These are phyloP conservation scores for Schizochytrium sp. DNA, from an alignment of 108 stramenopile species.

Conservation along the genomic window DNA sequence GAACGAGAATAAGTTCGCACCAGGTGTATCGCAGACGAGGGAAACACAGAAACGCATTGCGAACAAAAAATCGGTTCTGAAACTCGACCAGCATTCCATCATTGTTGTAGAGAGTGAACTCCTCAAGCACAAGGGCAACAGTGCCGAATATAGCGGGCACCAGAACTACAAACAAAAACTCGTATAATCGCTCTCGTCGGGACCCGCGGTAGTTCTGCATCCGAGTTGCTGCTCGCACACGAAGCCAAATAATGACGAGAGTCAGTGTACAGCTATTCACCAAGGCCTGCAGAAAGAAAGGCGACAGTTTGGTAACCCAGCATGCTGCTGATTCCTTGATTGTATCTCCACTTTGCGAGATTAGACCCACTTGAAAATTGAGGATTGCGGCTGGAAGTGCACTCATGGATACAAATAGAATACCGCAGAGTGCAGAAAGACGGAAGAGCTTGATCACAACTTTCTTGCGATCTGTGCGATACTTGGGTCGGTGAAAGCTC, in stretches of 20 bases:
- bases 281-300: background rate
- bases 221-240: background rate
- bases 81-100: background rate
- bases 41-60: constrained; percentile 1
- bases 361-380: background rate
- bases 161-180: background rate
- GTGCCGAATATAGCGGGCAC: background rate
- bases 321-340: constrained; percentile 8
- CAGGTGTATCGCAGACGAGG: background rate
- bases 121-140: background rate
- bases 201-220: constrained; percentile 18
- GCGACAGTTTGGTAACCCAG: constrained; percentile 8
- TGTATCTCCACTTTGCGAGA: background rate
- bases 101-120: background rate
- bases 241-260: constrained; percentile 11
- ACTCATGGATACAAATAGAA: background rate
- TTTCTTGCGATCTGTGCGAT: background rate
- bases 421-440: background rate
- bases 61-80: background rate
- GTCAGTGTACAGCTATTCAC: background rate
- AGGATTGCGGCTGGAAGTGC: background rate
- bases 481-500: background rate
- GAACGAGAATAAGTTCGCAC: background rate
- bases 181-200: background rate
- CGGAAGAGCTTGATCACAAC: constrained; percentile 25